Evolutionary conservation across 2,329 filamentous ascomycete species (phyloP).

Genomic region (Huntiella savannae): DNA sequence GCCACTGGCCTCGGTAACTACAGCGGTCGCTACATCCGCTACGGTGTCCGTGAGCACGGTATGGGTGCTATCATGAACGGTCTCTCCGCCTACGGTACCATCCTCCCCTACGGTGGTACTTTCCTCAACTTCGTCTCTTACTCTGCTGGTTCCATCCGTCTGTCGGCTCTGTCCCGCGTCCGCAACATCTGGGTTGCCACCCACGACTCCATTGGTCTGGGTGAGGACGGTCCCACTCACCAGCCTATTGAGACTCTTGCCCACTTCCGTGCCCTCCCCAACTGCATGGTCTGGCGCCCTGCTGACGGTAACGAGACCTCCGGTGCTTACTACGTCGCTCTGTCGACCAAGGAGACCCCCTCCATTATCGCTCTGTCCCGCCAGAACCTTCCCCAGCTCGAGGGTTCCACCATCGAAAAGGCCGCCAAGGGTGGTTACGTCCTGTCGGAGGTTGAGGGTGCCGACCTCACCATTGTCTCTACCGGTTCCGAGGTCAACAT

Average conservation of each 20-base stretch:
- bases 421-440: slow-evolving; percentile 93
- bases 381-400: slow-evolving; percentile 95
- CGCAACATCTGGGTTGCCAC: slow-evolving; percentile 91
- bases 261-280: slow-evolving; percentile 95
- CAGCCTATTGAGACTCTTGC: slow-evolving; percentile 97
- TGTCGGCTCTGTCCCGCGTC: slow-evolving; percentile 78
- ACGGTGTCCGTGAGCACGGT: slow-evolving; percentile 78
- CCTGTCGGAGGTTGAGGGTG: slow-evolving; percentile 63
- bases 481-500: slow-evolving; percentile 94
- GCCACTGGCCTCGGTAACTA: slow-evolving; percentile 72
- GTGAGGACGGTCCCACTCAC: slow-evolving; percentile 95
- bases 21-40: slow-evolving; percentile 77
- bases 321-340: slow-evolving; percentile 87
- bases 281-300: slow-evolving; percentile 98
- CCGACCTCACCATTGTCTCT: slow-evolving; percentile 74
- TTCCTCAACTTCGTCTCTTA: slow-evolving; percentile 99
- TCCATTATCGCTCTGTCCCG: slow-evolving; percentile 88
- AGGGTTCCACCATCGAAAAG: slow-evolving; percentile 77
- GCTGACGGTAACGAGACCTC: slow-evolving; percentile 97
- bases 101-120: slow-evolving; percentile 85
- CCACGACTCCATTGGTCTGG: slow-evolving; percentile 97
- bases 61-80: slow-evolving; percentile 94
- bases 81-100: slow-evolving; percentile 81
- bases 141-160: slow-evolving; percentile 81
- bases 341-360: slow-evolving; percentile 78